Evolutionary conservation across 2,329 filamentous ascomycete genomes (phyloP).

Genomic region (Aureobasidium musti): DNA sequence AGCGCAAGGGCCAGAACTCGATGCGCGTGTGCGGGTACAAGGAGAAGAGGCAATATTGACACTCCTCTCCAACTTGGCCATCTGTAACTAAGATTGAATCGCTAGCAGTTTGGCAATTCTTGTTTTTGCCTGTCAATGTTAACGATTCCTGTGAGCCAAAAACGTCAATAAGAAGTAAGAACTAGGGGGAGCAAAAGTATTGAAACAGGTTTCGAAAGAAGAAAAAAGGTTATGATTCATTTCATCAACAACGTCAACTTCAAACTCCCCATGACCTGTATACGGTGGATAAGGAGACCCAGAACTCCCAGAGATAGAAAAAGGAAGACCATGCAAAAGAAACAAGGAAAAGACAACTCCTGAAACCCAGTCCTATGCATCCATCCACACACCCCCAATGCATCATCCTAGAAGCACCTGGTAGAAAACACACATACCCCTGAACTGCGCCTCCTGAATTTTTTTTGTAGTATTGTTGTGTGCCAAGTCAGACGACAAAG

Average conservation of each 20-base stretch:
- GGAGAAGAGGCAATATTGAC: slow-evolving; percentile 83
- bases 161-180: too few species aligned
- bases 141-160: too few species aligned
- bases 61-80: slow-evolving; percentile 76
- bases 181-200: too few species aligned
- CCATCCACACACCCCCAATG: neutral
- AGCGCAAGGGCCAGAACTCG: slow-evolving; percentile 67
- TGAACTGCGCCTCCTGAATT: neutral
- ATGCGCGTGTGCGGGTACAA: slow-evolving; percentile 76
- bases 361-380: slow-evolving; percentile 6
- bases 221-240: neutral
- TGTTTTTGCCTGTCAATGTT: slow-evolving; percentile 39
- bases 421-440: neutral
- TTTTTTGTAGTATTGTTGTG: neutral
- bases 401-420: neutral
- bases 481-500: neutral
- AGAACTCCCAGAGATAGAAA: neutral
- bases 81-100: slow-evolving; percentile 75
- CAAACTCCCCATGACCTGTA: neutral
- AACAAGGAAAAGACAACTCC: neutral
- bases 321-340: neutral
- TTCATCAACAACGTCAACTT: neutral
- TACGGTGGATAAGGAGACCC: too few species aligned
- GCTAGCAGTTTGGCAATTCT: slow-evolving; percentile 76
- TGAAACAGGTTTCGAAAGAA: neutral